Evolutionary conservation across 768 basidiomycete species (phyloP), one percentile per base, ranked within the genome.

Genomic region (Lactarius deliciosus): DNA sequence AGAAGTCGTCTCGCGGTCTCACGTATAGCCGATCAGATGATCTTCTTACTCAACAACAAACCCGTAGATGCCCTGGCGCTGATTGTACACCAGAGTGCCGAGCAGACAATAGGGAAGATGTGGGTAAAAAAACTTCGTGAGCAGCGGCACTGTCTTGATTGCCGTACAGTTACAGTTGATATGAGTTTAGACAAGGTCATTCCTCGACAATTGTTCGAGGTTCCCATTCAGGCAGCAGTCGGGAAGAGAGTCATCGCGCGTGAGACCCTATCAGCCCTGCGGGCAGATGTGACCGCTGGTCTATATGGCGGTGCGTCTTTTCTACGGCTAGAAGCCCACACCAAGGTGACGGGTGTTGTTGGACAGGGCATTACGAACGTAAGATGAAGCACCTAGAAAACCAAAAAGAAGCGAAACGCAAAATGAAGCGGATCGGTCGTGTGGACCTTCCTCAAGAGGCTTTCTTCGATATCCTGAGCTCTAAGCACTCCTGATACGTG

Each of bases 361-460:
- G 30, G 30, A 34, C 63, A 86, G 90, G 92, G 11, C 94, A 97
- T 75, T 92, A 93, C 70, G 94, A 96, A 74, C 90, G 96, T 65
- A 98, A 97, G 76, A 84, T 94, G 83, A 90, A 91, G 77, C 89
- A 91, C 72, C 81, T 92, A 15, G 85, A 90, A 72, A 90, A 91
- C 73, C 96, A 99, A 77, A 97, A 97, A 77, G 94, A 93, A 75
- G 89, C 93, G 50, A 98, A 98, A 77, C 85, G 87, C 60, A 82
- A 83, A 67, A 89, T 98, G 85, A 98, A 96, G 78, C 85, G 86
- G 68, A 82, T 96, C 61, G 94, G 95, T 41, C 87, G 81, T 64
- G 92, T 98, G 60, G 88, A 94, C 68, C 84, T 99, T 50, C 95
- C 96, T 36, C 94, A 97, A 73, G 94, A 96, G 73, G 96, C 96